Base-by-base conservation (phyloP, 176 grass and related monocot genomes). In the Raddia guianensis region DNA sequence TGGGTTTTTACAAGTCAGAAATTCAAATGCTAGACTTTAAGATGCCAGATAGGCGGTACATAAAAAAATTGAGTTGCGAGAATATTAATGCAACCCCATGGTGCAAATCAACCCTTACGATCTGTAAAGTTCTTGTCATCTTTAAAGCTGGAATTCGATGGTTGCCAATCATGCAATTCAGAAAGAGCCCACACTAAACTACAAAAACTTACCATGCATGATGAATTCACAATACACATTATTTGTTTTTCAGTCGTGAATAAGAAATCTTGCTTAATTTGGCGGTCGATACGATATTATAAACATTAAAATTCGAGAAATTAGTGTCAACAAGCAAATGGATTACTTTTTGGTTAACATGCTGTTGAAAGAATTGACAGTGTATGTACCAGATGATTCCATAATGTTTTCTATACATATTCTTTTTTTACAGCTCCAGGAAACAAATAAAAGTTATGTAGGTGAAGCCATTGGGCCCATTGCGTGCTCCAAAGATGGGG, bases 401-500 rank as follows among this genome's bases (percentile, higher is more conserved):
- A n/a, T 56, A 14, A 10, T 69, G 4, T 1, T 47, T 33, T 69
- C 4, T 6, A 16, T 32, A 10, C 20, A 78, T 64, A 45, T 18
- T 37, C 14, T 49, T 68, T 78, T 44, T 55, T 54, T 61, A 10
- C 48, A 86, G 84, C 20, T 55, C 32, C 72, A 87, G 20, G 18
- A 44, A 51, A 54, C 72, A 20, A 53, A 81, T 32, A 87, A 60
- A 87, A 87, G n/a, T 66, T 69, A 43, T 47, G 42, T 67, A 37
- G 40, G 49, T 59, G 85, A 87, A 27, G 71, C 62, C 27, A 69
- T 87, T 63, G 78, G 40, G 18, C 71, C 85, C 32, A 81, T 87
- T 70, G 18, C 85, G 46, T 75, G 53, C 63, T 75, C 78, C 12
- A 87, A 81, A 42, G 85, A 87, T 81, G 85, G 78, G 18, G 50